Evolutionary conservation across 306 rosid species (phyloP).

Genomic region (Betula pendula): DNA sequence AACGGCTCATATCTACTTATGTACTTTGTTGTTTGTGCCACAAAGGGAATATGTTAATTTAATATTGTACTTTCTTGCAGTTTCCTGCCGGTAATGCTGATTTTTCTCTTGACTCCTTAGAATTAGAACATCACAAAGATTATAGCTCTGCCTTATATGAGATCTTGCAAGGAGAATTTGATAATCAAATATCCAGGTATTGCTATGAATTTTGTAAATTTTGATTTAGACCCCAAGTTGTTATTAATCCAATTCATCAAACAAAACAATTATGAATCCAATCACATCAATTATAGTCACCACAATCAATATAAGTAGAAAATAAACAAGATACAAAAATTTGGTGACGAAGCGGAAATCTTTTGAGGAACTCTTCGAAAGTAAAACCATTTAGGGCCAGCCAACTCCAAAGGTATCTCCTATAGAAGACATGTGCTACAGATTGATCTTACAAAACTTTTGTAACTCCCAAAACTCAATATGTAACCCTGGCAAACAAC

Average conservation of each 20-base stretch:
- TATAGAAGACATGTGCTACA: too few species aligned
- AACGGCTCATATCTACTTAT: background rate
- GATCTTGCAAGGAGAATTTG: slow-evolving; percentile 64
- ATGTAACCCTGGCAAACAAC: too few species aligned
- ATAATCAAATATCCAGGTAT: slow-evolving; percentile 64
- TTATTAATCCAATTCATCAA: background rate
- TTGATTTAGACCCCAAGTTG: background rate
- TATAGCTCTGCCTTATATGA: slow-evolving; percentile 75
- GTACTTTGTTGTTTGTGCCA: background rate
- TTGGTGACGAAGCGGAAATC: too few species aligned
- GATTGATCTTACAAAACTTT: too few species aligned
- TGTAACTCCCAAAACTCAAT: too few species aligned
- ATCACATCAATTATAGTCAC: too few species aligned
- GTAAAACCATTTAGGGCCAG: too few species aligned
- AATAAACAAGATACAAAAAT: too few species aligned
- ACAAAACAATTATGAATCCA: too few species aligned
- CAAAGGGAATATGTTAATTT: background rate
- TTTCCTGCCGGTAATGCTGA: slow-evolving; percentile 69
- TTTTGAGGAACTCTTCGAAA: too few species aligned
- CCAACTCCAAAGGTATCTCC: too few species aligned
- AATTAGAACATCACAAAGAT: slow-evolving; percentile 68
- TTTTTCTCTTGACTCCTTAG: slow-evolving; percentile 54
- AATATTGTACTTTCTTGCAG: slow-evolving; percentile 44
- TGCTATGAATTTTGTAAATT: background rate
- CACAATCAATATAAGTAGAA: too few species aligned